Conservation (phyloP, 2,329 filamentous ascomycete species). For the Aspergillus felis region DNA sequence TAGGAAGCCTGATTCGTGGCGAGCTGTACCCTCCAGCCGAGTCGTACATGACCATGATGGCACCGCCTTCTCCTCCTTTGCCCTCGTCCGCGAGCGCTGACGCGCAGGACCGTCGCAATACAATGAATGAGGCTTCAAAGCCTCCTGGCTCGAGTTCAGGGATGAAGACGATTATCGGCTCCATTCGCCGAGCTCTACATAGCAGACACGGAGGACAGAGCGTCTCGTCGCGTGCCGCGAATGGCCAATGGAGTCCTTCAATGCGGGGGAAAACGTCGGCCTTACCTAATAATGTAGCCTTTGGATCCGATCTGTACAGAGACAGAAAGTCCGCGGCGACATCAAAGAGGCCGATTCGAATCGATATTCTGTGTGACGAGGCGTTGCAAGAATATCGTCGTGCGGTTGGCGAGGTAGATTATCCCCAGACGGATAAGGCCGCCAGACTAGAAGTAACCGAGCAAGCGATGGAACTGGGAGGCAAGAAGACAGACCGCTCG, state of each 20-base stretch:
- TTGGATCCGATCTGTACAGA: constrained; percentile 42
- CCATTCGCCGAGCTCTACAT: constrained; percentile 77
- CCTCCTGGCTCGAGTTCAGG: constrained; percentile 50
- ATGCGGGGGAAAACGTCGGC: constrained; percentile 38
- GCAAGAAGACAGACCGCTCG: not conserved
- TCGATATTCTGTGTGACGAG: constrained; percentile 78
- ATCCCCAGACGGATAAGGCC: constrained; percentile 2
- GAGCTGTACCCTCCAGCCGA: constrained; percentile 78
- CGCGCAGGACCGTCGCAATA: constrained; percentile 27
- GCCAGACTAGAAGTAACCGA: constrained; percentile 7
- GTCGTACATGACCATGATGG: constrained; percentile 68
- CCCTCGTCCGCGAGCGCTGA: constrained; percentile 24
- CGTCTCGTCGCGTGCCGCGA: constrained; percentile 31
- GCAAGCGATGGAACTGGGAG: not conserved
- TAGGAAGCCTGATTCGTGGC: constrained; percentile 82
- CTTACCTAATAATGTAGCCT: constrained; percentile 44
- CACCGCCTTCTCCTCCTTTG: constrained; percentile 47
- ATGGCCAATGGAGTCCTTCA: constrained; percentile 29
- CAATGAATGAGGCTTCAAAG: constrained; percentile 25
- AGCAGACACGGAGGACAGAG: constrained; percentile 45
- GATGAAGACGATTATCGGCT: constrained; percentile 82
- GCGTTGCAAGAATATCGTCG: constrained; percentile 75
- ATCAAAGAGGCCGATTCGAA: constrained; percentile 56
- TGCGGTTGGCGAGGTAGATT: constrained; percentile 49
- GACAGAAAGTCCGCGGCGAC: constrained; percentile 33